phyloP scores from a whole-genome alignment of 495 filamentous ascomycete species.

The Chaetomium cochliodes region DNA sequence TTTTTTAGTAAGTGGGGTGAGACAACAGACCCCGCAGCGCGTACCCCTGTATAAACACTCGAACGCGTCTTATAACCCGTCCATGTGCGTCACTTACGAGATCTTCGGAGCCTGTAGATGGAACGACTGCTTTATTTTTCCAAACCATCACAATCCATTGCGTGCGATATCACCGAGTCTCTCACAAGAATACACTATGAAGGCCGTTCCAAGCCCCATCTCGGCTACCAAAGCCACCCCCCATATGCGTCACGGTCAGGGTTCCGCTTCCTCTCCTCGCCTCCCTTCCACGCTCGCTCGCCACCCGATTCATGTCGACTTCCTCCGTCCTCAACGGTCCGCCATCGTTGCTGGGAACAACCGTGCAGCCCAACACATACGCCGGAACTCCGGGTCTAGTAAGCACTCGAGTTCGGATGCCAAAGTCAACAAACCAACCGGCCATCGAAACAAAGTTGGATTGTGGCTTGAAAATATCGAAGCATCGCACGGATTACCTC shows the following conservation, averaged over 20 bases:
- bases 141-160: neutral
- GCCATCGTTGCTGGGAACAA: too few species aligned
- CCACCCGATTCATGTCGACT: neutral
- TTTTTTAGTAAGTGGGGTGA: conserved; percentile 1
- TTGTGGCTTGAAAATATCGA: conserved; percentile 16
- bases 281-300: neutral
- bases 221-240: neutral
- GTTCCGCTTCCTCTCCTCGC: neutral
- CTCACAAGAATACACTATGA: neutral
- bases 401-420: neutral
- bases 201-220: neutral
- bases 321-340: neutral
- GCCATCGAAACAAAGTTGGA: conserved; percentile 1
- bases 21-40: conserved; percentile 1
- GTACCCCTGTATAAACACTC: conserved; percentile 2
- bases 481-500: neutral
- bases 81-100: neutral
- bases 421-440: conserved; percentile 7
- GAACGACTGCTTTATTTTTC: neutral
- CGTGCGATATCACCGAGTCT: neutral
- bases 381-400: conserved; percentile 2
- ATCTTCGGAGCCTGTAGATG: neutral
- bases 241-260: neutral
- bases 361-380: neutral
- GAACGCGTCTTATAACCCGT: neutral